Evolutionary conservation across 2,329 filamentous ascomycete species (phyloP), one percentile per base, ranked within the genome.

Genomic region (Leptographium lundbergii): DNA sequence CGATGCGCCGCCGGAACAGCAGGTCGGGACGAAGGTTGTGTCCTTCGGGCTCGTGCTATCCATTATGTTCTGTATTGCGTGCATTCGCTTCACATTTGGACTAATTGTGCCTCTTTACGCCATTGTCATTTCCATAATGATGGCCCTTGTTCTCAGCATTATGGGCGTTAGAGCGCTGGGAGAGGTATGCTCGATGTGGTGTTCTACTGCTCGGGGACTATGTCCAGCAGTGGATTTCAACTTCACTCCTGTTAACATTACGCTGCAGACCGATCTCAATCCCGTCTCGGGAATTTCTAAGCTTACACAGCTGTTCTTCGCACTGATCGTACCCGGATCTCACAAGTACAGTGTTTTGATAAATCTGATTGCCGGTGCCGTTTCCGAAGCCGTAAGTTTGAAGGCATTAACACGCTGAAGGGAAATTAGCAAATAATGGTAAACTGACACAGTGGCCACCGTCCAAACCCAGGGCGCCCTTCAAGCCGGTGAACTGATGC

Each of bases 221-320:
- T 13, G 36, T 39, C 19, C 19, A 19, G 39, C 42, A n/a, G 24
- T 29, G 4, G 13, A 29, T 27, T 1, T 19, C 13, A 2, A 7
- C 2, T 14, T 39, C 4, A 39, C 14, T 6, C 32, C 11, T n/a
- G 17, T 22, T 25, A 5, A 27, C n/a, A 7, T 42, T 14, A 14
- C 34, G 19, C 32, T 56, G 10, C 52, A 62, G 75, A 97, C 94
- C 6, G 94, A 99, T 67, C 78, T 99, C 11, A 97, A 97, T 68
- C 94, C 94, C 0, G 94, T 97, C 2, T 95, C 89, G 1, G 94
- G 94, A 39, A 99, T 97, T 71, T 92, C 88, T 69, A 99, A 99
- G 74, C 80, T 99, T 3, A 95, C 94, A 0, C 94, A 99, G 71
- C 82, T 99, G 3, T 87, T 97, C 68, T 97, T 99, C 71, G 94